Percentiles rank a stretch among this genome's conserved stretches.
phyloP scores from a whole-genome alignment of 148 eudicot genomes.

The Pouteria glomerata region DNA sequence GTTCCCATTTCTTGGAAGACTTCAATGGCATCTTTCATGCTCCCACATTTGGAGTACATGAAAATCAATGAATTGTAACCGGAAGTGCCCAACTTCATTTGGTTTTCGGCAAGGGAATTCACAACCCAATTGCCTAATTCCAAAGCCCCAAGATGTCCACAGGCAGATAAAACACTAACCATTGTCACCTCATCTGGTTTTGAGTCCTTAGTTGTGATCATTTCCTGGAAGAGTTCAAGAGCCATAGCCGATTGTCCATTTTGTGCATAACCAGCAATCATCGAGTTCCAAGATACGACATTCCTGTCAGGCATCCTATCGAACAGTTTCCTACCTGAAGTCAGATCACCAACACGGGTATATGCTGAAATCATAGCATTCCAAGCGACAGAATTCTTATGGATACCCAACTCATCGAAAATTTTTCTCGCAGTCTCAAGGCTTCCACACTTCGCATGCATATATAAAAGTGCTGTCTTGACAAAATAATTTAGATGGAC shows the following conservation, averaged over 20 bases:
- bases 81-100: constrained; percentile 35
- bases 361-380: constrained; percentile 67
- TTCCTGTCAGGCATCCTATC: constrained; percentile 38
- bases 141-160: constrained; percentile 68
- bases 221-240: constrained; percentile 51
- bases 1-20: constrained; percentile 41
- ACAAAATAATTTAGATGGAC: constrained; percentile 32
- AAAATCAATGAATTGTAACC: constrained; percentile 54
- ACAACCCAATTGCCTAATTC: constrained; percentile 49
- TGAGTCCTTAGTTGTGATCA: constrained; percentile 20
- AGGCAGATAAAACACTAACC: constrained; percentile 60
- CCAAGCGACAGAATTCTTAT: constrained; percentile 37
- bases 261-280: constrained; percentile 70
- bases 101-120: constrained; percentile 19
- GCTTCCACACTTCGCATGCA: constrained; percentile 58
- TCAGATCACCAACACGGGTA: constrained; percentile 47
- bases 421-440: constrained; percentile 36
- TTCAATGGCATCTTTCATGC: constrained; percentile 43
- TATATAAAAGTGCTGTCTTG: constrained; percentile 54
- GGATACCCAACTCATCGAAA: constrained; percentile 33
- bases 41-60: constrained; percentile 73
- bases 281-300: constrained; percentile 59
- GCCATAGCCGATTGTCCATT: constrained; percentile 57
- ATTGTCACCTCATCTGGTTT: constrained; percentile 60
- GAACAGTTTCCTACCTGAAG: constrained; percentile 43